Conservation (phyloP, 371 early-diverging fungal species). For the Mucor ambiguus region DNA sequence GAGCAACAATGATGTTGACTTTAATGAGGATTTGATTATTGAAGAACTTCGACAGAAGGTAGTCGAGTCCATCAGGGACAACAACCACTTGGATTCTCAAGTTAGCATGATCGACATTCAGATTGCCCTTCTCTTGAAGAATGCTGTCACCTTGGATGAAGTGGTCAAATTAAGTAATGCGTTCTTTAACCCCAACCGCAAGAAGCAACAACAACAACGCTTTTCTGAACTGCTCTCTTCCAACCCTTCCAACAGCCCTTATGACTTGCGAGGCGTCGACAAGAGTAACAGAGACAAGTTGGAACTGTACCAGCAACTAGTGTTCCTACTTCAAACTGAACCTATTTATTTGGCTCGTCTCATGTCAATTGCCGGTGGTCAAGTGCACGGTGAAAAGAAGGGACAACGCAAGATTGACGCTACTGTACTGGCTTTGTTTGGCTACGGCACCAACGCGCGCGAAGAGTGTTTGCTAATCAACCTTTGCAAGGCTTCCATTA, state of each 20-base stretch:
- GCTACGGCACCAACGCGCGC: constrained; percentile 93
- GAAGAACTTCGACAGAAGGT: constrained; percentile 88
- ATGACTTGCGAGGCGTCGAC: constrained; percentile 77
- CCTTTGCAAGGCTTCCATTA: constrained; percentile 91
- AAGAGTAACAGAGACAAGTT: constrained; percentile 80
- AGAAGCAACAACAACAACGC: constrained; percentile 52
- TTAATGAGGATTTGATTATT: constrained; percentile 88
- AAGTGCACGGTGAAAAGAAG: constrained; percentile 46
- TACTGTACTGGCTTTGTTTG: constrained; percentile 91
- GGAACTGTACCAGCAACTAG: constrained; percentile 89
- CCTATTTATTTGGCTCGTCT: constrained; percentile 91
- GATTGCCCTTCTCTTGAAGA: constrained; percentile 95
- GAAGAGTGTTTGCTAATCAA: constrained; percentile 98
- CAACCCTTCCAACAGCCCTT: constrained; percentile 26
- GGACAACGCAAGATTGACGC: constrained; percentile 78
- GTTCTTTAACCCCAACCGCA: constrained; percentile 43
- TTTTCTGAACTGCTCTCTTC: constrained; percentile 45
- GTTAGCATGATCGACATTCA: constrained; percentile 94
- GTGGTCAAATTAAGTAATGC: constrained; percentile 72
- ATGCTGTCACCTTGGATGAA: constrained; percentile 94
- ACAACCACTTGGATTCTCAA: constrained; percentile 80
- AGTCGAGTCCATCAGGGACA: constrained; percentile 89
- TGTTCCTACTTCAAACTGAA: constrained; percentile 96
- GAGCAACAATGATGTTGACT: constrained; percentile 91
- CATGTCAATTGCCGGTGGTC: constrained; percentile 77